Evolutionary conservation across 495 filamentous ascomycete species (phyloP), one percentile per base, ranked within the genome.

Genomic region (Tuber microsphaerosporum): DNA sequence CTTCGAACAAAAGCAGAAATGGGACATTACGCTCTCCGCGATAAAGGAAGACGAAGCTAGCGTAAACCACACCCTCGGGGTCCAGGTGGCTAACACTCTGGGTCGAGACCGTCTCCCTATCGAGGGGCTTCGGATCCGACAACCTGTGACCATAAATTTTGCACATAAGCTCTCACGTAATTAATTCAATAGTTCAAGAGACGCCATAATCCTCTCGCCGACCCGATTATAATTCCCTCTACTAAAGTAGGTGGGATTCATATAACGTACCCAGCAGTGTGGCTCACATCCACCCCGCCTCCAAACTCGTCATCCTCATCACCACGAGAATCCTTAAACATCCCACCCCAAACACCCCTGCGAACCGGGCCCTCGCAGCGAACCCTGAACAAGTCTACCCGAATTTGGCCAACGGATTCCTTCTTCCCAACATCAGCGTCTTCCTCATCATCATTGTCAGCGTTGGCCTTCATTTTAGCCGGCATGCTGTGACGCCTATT

Each of bases 1-100:
- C 26, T 43, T 48, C 42, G 31, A 73, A 42, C 65, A 43, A 44
- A 42, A 42, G 61, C 16, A 41, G 16, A 61, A 56, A 44, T 26
- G 37, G 22, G 71, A 69, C 89, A 94, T 87, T 86, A 97, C 95
- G 90, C 84, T 97, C 92, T 82, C 96, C 95, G 73, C 95, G 89
- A 83, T 99, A 99, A 86, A 98, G 92, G 83, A 99, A 99, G 8
- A 97, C 97, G 83, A 99, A 99, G 17, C 92, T 91, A 2, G 95
- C 95, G 85, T 97, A 99, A 22, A 97, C 96, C 84, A 93, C 93
- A 73, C 97, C 94, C 39, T 93, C 92, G 0, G 92, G 90, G 84
- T 99, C 95, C 78, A 99, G 97, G n/a, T 95, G 95, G 37, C 94
- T 98, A 26, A 99, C 95, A 0, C 94, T 97, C 84, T 99, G 95